Percentiles rank a stretch among this genome's conserved stretches.
Conservation (phyloP, 345 rosid species). For the Eucalyptus sp. region DNA sequence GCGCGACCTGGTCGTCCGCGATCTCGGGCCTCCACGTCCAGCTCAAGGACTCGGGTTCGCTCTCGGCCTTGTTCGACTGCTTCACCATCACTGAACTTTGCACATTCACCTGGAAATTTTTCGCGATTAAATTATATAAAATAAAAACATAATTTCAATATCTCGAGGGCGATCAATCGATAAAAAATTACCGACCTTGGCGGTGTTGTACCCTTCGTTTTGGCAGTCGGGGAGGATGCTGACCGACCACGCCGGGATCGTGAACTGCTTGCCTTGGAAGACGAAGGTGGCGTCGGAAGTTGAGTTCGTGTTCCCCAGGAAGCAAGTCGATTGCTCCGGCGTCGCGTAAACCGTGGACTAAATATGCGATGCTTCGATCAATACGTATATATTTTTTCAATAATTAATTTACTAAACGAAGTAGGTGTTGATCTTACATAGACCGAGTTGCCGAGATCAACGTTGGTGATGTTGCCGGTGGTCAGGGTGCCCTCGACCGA, state of each 20-base stretch:
- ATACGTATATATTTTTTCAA: background rate
- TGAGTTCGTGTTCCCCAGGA: slow-evolving; percentile 34
- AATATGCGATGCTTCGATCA: background rate
- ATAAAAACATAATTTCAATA: background rate
- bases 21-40: slow-evolving; percentile 64
- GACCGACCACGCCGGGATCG: slow-evolving; percentile 65
- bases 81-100: slow-evolving; percentile 40
- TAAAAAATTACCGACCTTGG: slow-evolving; percentile 20
- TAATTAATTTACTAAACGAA: background rate
- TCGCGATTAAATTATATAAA: background rate
- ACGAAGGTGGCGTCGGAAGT: slow-evolving; percentile 23
- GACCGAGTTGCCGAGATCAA: slow-evolving; percentile 24
- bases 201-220: slow-evolving; percentile 47
- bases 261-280: slow-evolving; percentile 26
- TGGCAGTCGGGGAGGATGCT: slow-evolving; percentile 55
- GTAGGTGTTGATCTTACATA: slow-evolving; percentile 2
- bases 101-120: slow-evolving; percentile 18
- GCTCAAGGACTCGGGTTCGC: slow-evolving; percentile 11
- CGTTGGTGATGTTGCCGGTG: slow-evolving; percentile 21
- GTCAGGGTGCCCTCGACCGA: slow-evolving; percentile 46
- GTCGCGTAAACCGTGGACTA: slow-evolving; percentile 41
- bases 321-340: slow-evolving; percentile 28
- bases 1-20: background rate
- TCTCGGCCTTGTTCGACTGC: slow-evolving; percentile 9
- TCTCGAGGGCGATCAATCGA: background rate